Evolutionary conservation across 2,329 filamentous ascomycete species (phyloP).

Genomic region (Bipolaris gigantea): DNA sequence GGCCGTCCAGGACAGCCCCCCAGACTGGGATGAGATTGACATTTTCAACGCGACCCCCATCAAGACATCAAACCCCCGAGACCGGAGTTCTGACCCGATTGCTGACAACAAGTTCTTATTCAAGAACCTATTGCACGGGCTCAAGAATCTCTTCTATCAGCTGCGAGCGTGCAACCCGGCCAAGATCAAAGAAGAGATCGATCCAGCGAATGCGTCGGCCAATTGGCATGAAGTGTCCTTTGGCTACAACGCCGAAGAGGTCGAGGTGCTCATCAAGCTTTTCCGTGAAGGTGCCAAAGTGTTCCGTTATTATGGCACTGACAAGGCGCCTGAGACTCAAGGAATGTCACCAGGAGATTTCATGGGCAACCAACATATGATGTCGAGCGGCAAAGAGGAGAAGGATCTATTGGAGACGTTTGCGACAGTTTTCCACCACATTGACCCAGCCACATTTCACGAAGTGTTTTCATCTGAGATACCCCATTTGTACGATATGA

Average conservation of each 20-base stretch:
- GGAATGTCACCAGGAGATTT: conserved; percentile 85
- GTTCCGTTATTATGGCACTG: conserved; percentile 94
- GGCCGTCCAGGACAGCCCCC: conserved; percentile 75
- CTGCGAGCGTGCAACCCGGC: conserved; percentile 82
- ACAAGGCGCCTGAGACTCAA: conserved; percentile 74
- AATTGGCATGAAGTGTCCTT: conserved; percentile 97
- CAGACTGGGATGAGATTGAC: conserved; percentile 97
- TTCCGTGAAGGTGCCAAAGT: conserved; percentile 96
- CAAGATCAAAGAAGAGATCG: conserved; percentile 61
- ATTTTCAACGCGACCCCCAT: conserved; percentile 97
- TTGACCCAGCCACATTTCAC: conserved; percentile 97
- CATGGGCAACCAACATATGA: conserved; percentile 92
- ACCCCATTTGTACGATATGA: conserved; percentile 93
- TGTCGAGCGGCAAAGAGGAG: conserved; percentile 91
- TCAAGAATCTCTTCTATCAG: conserved; percentile 97
- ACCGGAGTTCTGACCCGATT: conserved; percentile 86
- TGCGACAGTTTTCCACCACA: conserved; percentile 96
- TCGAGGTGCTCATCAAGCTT: conserved; percentile 92
- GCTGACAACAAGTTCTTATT: conserved; percentile 98
- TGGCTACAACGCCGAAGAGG: conserved; percentile 96
- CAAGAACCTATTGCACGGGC: conserved; percentile 90
- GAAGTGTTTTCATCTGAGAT: conserved; percentile 99
- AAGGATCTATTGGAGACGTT: conserved; percentile 98
- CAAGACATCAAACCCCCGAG: conserved; percentile 88
- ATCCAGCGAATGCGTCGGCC: conserved; percentile 74